These are phyloP conservation scores for Trichoderma koningiopsis DNA, from an alignment of 2,329 filamentous ascomycete genomes.

Conservation along the genomic window DNA sequence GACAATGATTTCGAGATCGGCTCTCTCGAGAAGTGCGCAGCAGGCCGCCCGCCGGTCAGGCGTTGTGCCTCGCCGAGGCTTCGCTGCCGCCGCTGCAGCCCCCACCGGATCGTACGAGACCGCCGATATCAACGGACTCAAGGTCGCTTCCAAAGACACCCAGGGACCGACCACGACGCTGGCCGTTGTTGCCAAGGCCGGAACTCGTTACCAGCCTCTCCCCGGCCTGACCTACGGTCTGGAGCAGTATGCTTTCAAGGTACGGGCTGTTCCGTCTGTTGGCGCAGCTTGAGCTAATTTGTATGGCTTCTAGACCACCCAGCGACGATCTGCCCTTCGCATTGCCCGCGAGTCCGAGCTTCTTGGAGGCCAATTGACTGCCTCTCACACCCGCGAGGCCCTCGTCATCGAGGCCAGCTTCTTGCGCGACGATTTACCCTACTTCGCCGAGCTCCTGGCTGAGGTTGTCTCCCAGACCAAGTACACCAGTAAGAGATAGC, in stretches of 20 bases:
- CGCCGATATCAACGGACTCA: conserved; percentile 82
- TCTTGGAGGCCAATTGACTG: conserved; percentile 83
- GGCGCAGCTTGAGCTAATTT: conserved; percentile 51
- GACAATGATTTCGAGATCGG: conserved; percentile 65
- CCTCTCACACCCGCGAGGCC: conserved; percentile 91
- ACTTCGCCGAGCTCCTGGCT: conserved; percentile 93
- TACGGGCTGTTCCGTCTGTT: conserved; percentile 39
- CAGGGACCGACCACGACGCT: conserved; percentile 87
- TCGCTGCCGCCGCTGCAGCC: conserved; percentile 56
- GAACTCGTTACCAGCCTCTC: conserved; percentile 86
- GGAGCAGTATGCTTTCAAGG: conserved; percentile 98
- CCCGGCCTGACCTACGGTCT: conserved; percentile 89
- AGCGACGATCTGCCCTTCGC: conserved; percentile 83
- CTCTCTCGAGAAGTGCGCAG: conserved; percentile 60
- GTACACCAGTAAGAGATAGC: conserved; percentile 66
- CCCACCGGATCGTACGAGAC: conserved; percentile 83
- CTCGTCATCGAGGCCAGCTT: conserved; percentile 92
- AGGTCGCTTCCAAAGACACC: conserved; percentile 88
- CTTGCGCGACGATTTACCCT: conserved; percentile 91
- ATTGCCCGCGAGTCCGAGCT: conserved; percentile 96
- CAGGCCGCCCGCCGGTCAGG: conserved; percentile 59
- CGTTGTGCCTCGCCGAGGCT: conserved; percentile 59
- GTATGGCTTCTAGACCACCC: conserved; percentile 66
- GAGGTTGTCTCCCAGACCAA: conserved; percentile 89
- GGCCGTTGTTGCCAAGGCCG: conserved; percentile 89